phyloP scores from a whole-genome alignment of 140 eudicot genomes.

The Senecio squalidus region DNA sequence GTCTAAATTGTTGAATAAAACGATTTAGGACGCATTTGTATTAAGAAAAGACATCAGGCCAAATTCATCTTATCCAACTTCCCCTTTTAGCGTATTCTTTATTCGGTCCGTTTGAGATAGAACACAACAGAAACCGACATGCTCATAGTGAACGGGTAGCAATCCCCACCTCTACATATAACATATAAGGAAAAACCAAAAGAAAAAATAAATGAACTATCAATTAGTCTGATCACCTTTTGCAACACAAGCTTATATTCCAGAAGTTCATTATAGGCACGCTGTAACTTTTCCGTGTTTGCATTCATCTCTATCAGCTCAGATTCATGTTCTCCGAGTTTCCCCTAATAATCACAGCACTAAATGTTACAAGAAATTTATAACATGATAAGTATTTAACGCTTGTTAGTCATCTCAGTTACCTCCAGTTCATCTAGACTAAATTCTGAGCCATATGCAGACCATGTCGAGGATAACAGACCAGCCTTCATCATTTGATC shows the following conservation, averaged over 20 bases:
- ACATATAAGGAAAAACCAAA: conserved; percentile 1
- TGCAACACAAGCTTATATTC: conserved; percentile 82
- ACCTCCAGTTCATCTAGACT: conserved; percentile 69
- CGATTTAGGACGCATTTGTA: too few species aligned
- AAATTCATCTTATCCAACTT: background rate
- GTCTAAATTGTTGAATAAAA: too few species aligned
- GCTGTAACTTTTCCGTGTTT: conserved; percentile 67
- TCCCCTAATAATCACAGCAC: conserved; percentile 38
- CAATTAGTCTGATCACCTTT: conserved; percentile 43
- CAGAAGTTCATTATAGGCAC: conserved; percentile 62
- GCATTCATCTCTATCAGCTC: conserved; percentile 79
- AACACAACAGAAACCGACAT: background rate
- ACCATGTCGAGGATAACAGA: conserved; percentile 44
- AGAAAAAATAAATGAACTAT: background rate
- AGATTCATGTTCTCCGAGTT: conserved; percentile 71
- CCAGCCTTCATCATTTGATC: conserved; percentile 77
- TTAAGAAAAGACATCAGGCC: background rate
- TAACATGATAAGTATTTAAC: background rate
- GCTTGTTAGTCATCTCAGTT: background rate
- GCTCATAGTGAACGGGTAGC: background rate
- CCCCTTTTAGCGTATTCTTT: too few species aligned
- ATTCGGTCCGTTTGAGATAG: background rate
- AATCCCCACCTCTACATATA: background rate
- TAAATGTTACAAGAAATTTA: background rate
- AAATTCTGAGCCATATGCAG: conserved; percentile 28